phyloP scores from a whole-genome alignment of 2,329 filamentous ascomycete genomes.

The Fusarium sp. region DNA sequence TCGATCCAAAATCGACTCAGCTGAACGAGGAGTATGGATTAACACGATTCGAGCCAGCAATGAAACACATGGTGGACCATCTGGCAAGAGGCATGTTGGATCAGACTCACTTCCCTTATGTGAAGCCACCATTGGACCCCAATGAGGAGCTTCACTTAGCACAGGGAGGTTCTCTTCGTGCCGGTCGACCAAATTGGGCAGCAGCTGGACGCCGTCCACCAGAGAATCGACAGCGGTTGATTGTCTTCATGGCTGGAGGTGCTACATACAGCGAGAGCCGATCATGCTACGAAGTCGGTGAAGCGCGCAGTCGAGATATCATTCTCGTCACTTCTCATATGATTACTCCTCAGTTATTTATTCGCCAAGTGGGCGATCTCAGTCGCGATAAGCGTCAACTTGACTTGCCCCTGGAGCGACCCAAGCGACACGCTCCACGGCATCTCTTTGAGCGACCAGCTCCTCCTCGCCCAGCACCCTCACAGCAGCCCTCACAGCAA shows the following conservation, averaged over 20 bases:
- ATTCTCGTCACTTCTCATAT: conserved; percentile 92
- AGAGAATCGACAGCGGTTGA: conserved; percentile 89
- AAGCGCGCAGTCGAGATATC: conserved; percentile 79
- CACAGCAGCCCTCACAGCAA: conserved; percentile 34
- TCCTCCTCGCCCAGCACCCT: conserved; percentile 57
- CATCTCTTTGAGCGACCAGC: conserved; percentile 83
- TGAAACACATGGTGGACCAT: conserved; percentile 86
- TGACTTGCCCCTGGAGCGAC: conserved; percentile 82
- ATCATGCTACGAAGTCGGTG: conserved; percentile 86
- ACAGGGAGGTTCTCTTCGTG: conserved; percentile 81
- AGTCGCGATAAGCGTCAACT: conserved; percentile 79
- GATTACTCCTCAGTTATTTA: conserved; percentile 84
- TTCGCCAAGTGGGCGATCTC: conserved; percentile 85
- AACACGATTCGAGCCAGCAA: conserved; percentile 84
- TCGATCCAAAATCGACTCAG: conserved; percentile 66
- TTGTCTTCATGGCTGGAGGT: conserved; percentile 95
- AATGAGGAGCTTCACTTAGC: conserved; percentile 67
- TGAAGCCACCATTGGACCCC: conserved; percentile 74
- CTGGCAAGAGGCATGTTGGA: conserved; percentile 75
- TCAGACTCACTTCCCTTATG: conserved; percentile 74
- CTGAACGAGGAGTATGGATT: conserved; percentile 81
- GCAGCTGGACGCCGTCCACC: conserved; percentile 76
- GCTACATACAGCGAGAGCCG: conserved; percentile 93
- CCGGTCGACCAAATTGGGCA: conserved; percentile 95
- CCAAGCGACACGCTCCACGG: conserved; percentile 82